These are phyloP conservation scores for Lepraria neglecta DNA, from an alignment of 495 filamentous ascomycete species.

Conservation along the genomic window DNA sequence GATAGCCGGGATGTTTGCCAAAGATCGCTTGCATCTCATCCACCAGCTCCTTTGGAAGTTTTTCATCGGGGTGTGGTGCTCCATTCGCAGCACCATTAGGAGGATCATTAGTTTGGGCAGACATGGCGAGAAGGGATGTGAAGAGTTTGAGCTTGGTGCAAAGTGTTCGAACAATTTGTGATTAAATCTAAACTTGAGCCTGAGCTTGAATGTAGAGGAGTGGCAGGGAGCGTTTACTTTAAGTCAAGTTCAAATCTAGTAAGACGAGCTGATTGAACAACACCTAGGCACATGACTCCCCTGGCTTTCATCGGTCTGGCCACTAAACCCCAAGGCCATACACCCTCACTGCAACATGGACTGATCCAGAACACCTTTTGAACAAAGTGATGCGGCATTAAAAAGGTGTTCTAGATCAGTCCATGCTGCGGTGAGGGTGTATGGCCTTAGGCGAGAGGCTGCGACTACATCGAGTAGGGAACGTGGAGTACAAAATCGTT, in stretches of 20 bases:
- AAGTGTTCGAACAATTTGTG: background rate
- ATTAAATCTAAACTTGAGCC: background rate
- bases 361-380: background rate
- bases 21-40: constrained; percentile 13
- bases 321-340: background rate
- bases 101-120: background rate
- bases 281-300: background rate
- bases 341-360: background rate
- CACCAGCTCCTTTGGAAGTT: constrained; percentile 9
- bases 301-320: background rate
- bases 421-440: background rate
- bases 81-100: constrained; percentile 4
- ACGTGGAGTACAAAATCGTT: too few species aligned
- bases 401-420: background rate
- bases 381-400: background rate
- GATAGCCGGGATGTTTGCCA: constrained; percentile 13
- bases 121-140: background rate
- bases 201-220: background rate
- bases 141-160: background rate
- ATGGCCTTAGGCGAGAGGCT: too few species aligned
- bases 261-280: background rate
- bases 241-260: background rate
- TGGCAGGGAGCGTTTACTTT: background rate
- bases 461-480: too few species aligned
- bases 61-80: background rate